These are phyloP conservation scores for Russula virescens DNA, from an alignment of 768 basidiomycete species.

Conservation along the genomic window DNA sequence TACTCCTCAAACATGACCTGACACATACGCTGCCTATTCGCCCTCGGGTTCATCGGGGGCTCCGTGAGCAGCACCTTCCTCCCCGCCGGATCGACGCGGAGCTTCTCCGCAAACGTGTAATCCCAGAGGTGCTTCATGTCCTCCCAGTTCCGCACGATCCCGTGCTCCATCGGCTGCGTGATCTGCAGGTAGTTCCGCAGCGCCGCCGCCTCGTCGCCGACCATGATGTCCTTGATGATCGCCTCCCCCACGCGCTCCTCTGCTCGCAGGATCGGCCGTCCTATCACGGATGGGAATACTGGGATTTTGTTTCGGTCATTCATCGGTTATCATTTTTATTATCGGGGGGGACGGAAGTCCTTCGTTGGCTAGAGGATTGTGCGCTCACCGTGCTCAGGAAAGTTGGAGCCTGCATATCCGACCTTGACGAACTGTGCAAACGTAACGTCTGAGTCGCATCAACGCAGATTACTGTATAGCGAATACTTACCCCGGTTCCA, in stretches of 20 bases:
- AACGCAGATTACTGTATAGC: neutral
- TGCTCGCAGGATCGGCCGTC: slow-evolving; percentile 93
- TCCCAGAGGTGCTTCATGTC: slow-evolving; percentile 99
- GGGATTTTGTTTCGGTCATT: neutral
- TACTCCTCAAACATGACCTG: slow-evolving; percentile 99
- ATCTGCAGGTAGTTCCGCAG: slow-evolving; percentile 95
- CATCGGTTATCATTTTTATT: neutral
- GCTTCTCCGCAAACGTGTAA: slow-evolving; percentile 96
- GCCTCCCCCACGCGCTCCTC: slow-evolving; percentile 88
- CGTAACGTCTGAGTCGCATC: neutral
- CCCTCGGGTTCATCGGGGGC: slow-evolving; percentile 98
- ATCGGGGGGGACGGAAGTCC: neutral
- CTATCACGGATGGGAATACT: slow-evolving; percentile 97
- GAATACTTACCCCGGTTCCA: slow-evolving; percentile 50
- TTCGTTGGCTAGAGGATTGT: neutral
- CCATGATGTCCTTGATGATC: slow-evolving; percentile 94
- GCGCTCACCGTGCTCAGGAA: slow-evolving; percentile 50
- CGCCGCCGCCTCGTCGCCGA: slow-evolving; percentile 94
- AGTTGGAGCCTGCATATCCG: slow-evolving; percentile 59
- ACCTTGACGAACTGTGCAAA: slow-evolving; percentile 53
- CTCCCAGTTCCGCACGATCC: slow-evolving; percentile 98
- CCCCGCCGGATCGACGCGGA: slow-evolving; percentile 80
- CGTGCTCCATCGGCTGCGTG: slow-evolving; percentile 98
- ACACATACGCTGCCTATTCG: slow-evolving; percentile 87
- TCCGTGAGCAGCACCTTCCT: slow-evolving; percentile 92